phyloP scores from a whole-genome alignment of 768 basidiomycete species.

The Amanita muscaria region DNA sequence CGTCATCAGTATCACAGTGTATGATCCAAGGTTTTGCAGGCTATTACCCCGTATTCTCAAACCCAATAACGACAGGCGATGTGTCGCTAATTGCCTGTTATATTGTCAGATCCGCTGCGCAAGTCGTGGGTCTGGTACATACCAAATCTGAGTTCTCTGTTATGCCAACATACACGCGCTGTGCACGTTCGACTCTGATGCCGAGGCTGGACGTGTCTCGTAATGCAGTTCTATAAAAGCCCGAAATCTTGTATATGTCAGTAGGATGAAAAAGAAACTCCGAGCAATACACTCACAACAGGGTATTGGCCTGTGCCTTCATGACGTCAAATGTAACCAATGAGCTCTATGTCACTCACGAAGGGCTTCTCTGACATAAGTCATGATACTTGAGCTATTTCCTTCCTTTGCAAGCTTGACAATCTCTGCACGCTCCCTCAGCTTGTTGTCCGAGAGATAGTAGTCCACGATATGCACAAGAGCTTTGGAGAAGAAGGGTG shows the following conservation, averaged over 20 bases:
- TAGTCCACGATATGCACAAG: constrained; percentile 52
- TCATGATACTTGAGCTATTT: constrained; percentile 24
- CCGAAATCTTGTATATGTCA: constrained; percentile 26
- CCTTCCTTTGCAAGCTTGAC: constrained; percentile 19
- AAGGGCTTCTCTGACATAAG: constrained; percentile 39
- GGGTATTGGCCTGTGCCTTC: constrained; percentile 22
- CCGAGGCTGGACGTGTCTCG: constrained; percentile 19
- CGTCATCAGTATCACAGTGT: background rate
- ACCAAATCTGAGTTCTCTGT: constrained; percentile 32
- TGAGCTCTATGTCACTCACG: constrained; percentile 19
- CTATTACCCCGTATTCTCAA: constrained; percentile 23
- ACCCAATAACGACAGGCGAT: constrained; percentile 23
- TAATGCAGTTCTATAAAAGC: constrained; percentile 30
- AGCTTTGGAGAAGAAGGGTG: constrained; percentile 45
- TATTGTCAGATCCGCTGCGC: too few species aligned
- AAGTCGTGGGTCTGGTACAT: too few species aligned
- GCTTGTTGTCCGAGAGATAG: constrained; percentile 37
- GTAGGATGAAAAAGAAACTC: background rate
- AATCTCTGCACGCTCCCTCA: constrained; percentile 31
- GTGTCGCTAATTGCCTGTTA: too few species aligned
- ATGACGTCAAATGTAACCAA: background rate
- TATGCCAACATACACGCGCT: constrained; percentile 28
- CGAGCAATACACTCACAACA: constrained; percentile 17
- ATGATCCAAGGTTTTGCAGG: too few species aligned
- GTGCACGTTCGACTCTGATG: constrained; percentile 19